phyloP scores from a whole-genome alignment of 2,329 filamentous ascomycete genomes.

The Talaromyces sp. region DNA sequence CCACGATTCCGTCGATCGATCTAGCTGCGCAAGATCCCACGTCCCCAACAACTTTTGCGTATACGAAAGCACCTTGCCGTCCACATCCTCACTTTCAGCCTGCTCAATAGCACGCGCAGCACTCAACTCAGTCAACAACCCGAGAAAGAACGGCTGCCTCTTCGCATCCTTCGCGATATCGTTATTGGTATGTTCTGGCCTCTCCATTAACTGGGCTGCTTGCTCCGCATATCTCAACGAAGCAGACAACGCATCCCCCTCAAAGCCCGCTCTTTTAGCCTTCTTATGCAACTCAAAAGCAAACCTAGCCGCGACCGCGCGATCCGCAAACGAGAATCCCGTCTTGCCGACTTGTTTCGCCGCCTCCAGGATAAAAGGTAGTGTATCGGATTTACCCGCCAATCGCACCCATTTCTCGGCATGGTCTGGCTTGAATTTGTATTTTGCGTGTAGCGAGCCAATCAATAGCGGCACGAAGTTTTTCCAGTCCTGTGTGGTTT shows the following conservation, averaged over 20 bases:
- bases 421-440: constrained; percentile 26
- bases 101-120: constrained; percentile 44
- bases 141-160: constrained; percentile 43
- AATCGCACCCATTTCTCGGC: constrained; percentile 41
- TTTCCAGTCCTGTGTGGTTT: constrained; percentile 39
- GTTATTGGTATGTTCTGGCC: constrained; percentile 32
- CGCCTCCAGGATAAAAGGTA: constrained; percentile 38
- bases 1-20: constrained; percentile 26
- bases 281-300: constrained; percentile 34
- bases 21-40: constrained; percentile 32
- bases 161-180: constrained; percentile 36
- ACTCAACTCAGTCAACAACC: constrained; percentile 45
- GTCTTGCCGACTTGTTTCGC: constrained; percentile 38
- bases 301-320: constrained; percentile 26
- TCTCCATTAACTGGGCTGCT: constrained; percentile 38
- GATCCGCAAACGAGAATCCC: constrained; percentile 33
- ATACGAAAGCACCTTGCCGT: constrained; percentile 42
- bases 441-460: constrained; percentile 36
- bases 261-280: constrained; percentile 35
- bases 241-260: constrained; percentile 32
- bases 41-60: constrained; percentile 37
- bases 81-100: constrained; percentile 40
- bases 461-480: constrained; percentile 44
- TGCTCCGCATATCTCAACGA: constrained; percentile 36
- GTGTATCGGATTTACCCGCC: constrained; percentile 37